Conservation (phyloP, 768 basidiomycete species). For the Lactarius indigo region DNA sequence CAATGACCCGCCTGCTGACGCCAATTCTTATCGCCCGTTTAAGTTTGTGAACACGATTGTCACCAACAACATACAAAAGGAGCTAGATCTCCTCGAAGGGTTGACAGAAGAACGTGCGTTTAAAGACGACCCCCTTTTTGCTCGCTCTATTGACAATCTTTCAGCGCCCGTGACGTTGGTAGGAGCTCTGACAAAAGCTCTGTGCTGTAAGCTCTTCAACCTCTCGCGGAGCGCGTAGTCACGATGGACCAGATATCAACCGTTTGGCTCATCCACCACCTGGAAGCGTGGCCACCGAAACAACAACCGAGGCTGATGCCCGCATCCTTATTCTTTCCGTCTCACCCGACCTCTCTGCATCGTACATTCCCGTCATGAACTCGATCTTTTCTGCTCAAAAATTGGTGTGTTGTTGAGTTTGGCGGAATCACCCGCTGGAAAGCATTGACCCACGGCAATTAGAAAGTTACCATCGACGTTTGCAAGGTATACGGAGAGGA, state of each 20-base stretch:
- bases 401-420: conserved; percentile 49
- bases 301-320: conserved; percentile 42
- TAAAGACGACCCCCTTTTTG: conserved; percentile 4
- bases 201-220: conserved; percentile 64
- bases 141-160: conserved; percentile 19
- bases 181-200: conserved; percentile 84
- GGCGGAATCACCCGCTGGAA: background rate
- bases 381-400: conserved; percentile 99
- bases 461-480: conserved; percentile 98
- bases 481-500: conserved; percentile 88
- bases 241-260: conserved; percentile 62
- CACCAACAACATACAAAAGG: conserved; percentile 53
- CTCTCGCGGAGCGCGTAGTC: background rate
- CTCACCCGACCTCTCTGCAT: conserved; percentile 82
- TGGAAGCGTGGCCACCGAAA: conserved; percentile 33
- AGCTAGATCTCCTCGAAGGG: conserved; percentile 53
- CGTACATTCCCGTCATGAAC: conserved; percentile 99
- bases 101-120: conserved; percentile 50
- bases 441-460: background rate
- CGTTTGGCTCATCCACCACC: conserved; percentile 42
- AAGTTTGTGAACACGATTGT: conserved; percentile 68
- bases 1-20: conserved; percentile 44
- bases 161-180: conserved; percentile 71
- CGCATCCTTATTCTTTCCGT: conserved; percentile 81
- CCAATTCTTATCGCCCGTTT: conserved; percentile 86